These are phyloP conservation scores for Mycena albidolilacea DNA, from an alignment of 768 basidiomycete species.

Conservation along the genomic window DNA sequence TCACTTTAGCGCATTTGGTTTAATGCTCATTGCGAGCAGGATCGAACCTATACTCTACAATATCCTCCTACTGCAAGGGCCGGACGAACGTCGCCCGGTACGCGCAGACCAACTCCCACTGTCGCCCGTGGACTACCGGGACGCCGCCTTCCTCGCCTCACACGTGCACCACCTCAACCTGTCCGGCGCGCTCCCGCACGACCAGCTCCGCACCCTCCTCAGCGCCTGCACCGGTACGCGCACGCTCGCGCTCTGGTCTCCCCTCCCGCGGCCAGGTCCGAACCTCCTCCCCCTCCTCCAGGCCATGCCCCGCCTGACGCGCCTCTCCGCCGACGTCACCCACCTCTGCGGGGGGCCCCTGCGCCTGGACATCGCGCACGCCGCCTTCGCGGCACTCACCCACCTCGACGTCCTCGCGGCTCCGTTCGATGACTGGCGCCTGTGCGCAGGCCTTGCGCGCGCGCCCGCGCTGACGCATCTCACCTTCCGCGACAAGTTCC, in stretches of 20 bases:
- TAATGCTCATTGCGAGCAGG: neutral
- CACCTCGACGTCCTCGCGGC: constrained; percentile 31
- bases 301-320: constrained; percentile 12
- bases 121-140: constrained; percentile 13
- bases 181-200: neutral
- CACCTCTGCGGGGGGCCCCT: constrained; percentile 33
- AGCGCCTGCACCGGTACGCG: constrained; percentile 11
- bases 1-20: too few relatives aligned
- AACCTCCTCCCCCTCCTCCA: constrained; percentile 28
- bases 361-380: constrained; percentile 20
- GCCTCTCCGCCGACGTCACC: constrained; percentile 30
- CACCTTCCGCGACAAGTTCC: constrained; percentile 31
- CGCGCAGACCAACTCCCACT: constrained; percentile 2
- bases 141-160: constrained; percentile 16
- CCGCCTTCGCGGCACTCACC: constrained; percentile 28
- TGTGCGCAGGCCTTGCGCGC: constrained; percentile 20
- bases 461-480: constrained; percentile 31
- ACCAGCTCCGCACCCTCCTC: constrained; percentile 23
- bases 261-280: constrained; percentile 7
- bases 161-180: constrained; percentile 23
- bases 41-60: constrained; percentile 25
- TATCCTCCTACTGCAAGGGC: neutral
- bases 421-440: constrained; percentile 34
- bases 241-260: constrained; percentile 27
- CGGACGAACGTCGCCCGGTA: neutral